Conservation (phyloP, 305 asterid genomes). For the Fraxinus paxiana region DNA sequence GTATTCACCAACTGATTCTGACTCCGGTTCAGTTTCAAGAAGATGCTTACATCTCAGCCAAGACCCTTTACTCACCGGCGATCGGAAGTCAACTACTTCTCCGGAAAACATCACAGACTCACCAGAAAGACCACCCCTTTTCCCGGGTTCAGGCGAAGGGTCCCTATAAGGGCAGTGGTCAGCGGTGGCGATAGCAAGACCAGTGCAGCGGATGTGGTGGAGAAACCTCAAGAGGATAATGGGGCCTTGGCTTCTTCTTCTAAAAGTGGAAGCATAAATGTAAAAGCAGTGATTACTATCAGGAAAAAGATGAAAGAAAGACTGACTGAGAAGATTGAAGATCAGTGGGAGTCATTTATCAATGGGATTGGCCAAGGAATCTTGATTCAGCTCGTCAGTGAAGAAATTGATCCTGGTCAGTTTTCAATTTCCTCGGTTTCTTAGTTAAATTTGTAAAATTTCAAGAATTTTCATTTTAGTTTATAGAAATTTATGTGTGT, state of each 20-base stretch:
- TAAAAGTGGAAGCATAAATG: slow-evolving; percentile 39
- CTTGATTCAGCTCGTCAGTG: slow-evolving; percentile 67
- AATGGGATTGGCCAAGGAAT: slow-evolving; percentile 83
- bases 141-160: slow-evolving; percentile 21
- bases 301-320: slow-evolving; percentile 76
- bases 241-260: slow-evolving; percentile 31
- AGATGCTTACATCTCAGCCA: slow-evolving; percentile 58
- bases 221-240: slow-evolving; percentile 33
- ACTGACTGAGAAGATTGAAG: slow-evolving; percentile 58
- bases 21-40: not conserved
- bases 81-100: slow-evolving; percentile 27
- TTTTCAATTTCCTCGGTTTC: not conserved
- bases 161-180: slow-evolving; percentile 49
- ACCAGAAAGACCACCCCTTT: slow-evolving; percentile 7
- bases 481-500: not conserved
- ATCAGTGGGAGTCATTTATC: slow-evolving; percentile 62
- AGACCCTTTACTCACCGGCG: slow-evolving; percentile 45
- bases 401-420: slow-evolving; percentile 62
- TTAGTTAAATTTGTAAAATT: not conserved
- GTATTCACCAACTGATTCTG: not conserved
- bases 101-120: slow-evolving; percentile 18
- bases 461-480: not conserved
- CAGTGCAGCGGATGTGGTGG: slow-evolving; percentile 32
- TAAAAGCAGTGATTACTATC: slow-evolving; percentile 68
- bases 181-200: slow-evolving; percentile 63